These are phyloP conservation scores for Nyssa sinensis DNA, from an alignment of 148 eudicot genomes.

Conservation along the genomic window DNA sequence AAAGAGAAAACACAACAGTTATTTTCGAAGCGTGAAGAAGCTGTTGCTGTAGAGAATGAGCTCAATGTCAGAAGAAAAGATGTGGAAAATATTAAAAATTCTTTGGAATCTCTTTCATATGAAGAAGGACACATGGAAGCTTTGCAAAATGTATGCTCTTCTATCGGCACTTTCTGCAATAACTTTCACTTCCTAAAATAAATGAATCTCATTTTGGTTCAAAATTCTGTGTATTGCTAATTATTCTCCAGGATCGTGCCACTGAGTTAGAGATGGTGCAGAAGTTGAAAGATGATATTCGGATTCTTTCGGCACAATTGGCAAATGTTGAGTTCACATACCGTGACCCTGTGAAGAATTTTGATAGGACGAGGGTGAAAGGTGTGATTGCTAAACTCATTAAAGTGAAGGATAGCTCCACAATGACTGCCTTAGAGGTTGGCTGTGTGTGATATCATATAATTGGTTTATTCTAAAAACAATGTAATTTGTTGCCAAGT, in stretches of 20 bases:
- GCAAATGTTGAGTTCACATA: conserved; percentile 80
- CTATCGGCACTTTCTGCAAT: neutral
- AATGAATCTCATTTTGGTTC: neutral
- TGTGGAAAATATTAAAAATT: conserved; percentile 57
- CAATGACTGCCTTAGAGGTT: conserved; percentile 97
- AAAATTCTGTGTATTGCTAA: neutral
- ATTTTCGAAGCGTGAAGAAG: conserved; percentile 76
- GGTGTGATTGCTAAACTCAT: conserved; percentile 96
- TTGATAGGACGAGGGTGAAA: conserved; percentile 84
- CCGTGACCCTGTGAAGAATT: conserved; percentile 74
- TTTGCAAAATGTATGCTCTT: conserved; percentile 60
- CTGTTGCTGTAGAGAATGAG: conserved; percentile 75
- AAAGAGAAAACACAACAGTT: conserved; percentile 69
- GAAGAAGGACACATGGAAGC: conserved; percentile 77
- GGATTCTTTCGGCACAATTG: conserved; percentile 61
- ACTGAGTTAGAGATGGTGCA: conserved; percentile 68
- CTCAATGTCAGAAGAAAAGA: conserved; percentile 56
- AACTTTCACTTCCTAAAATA: neutral
- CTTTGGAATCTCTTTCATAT: conserved; percentile 65
- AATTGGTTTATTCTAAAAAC: conserved; percentile 4
- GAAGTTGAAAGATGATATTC: conserved; percentile 69
- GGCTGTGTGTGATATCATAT: conserved; percentile 12
- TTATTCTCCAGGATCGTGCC: conserved; percentile 57
- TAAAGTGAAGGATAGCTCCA: conserved; percentile 84
- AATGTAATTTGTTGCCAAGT: conserved; percentile 1